Conservation (phyloP, 768 basidiomycete genomes). For the Phlebiopsis flavidoalba region DNA sequence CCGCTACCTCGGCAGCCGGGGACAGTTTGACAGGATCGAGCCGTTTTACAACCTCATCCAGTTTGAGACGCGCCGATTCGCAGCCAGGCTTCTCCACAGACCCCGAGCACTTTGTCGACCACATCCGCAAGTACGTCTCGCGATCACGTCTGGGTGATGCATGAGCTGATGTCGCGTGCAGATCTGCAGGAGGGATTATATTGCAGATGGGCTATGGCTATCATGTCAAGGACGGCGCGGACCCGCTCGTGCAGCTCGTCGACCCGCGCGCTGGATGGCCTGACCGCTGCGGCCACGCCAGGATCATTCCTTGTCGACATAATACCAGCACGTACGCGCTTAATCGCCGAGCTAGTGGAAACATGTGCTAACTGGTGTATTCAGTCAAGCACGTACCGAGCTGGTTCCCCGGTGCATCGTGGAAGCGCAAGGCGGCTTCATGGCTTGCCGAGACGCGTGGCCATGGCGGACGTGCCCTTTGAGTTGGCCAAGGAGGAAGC, state of each 20-base stretch:
- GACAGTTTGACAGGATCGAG: conserved; percentile 23
- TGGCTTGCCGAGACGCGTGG: conserved; percentile 17
- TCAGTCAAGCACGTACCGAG: conserved; percentile 29
- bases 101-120: conserved; percentile 30
- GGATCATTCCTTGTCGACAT: conserved; percentile 31
- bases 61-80: conserved; percentile 37
- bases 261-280: conserved; percentile 21
- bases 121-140: conserved; percentile 34
- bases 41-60: conserved; percentile 33
- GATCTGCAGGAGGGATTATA: conserved; percentile 23
- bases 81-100: conserved; percentile 34
- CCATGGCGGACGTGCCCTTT: conserved; percentile 34
- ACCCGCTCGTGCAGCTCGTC: conserved; percentile 21
- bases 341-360: background rate
- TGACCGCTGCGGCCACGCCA: conserved; percentile 20
- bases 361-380: background rate
- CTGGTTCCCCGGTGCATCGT: conserved; percentile 38
- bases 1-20: conserved; percentile 35
- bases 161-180: conserved; percentile 3
- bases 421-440: conserved; percentile 20
- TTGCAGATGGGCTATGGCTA: conserved; percentile 27
- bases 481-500: conserved; percentile 47
- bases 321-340: conserved; percentile 17
- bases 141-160: background rate
- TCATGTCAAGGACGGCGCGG: conserved; percentile 17